Evolutionary conservation across 305 asterid genomes (phyloP).

Genomic region (Caryopteris hybrid): DNA sequence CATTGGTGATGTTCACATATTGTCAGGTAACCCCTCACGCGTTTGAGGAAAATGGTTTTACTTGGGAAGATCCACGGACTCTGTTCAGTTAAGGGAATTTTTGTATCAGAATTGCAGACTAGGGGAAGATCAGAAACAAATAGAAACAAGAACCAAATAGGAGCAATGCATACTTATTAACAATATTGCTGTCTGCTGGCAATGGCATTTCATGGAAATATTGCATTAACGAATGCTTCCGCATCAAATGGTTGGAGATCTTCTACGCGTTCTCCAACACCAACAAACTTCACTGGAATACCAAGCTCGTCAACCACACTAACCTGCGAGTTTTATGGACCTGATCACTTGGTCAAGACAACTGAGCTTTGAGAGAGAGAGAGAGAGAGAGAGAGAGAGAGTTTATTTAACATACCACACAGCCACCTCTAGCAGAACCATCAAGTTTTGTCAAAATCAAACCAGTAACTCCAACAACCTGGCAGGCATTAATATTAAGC

Average conservation of each 20-base stretch:
- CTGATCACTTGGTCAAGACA: too few species aligned
- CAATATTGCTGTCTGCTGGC: not conserved
- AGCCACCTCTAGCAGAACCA: constrained; percentile 97
- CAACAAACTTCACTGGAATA: constrained; percentile 95
- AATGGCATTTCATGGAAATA: constrained; percentile 57
- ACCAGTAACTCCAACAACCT: constrained; percentile 96
- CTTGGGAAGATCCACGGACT: not conserved
- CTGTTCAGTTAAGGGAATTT: not conserved
- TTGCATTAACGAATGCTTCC: constrained; percentile 79
- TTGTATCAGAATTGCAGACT: not conserved
- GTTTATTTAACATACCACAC: constrained; percentile 54
- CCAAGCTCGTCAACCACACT: constrained; percentile 97
- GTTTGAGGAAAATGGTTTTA: not conserved
- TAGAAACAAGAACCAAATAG: not conserved
- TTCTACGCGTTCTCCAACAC: constrained; percentile 84
- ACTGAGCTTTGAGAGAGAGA: too few species aligned
- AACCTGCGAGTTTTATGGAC: constrained; percentile 46
- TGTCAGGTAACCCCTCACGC: not conserved
- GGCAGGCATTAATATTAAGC: constrained; percentile 13
- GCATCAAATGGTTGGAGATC: constrained; percentile 94
- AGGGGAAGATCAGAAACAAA: not conserved
- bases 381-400: too few species aligned
- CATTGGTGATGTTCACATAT: not conserved
- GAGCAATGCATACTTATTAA: not conserved
- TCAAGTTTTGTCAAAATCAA: constrained; percentile 92